Evolutionary conservation across 2,329 filamentous ascomycete genomes (phyloP), one percentile per base, ranked within the genome.

Genomic region (Xylariaceae sp.): DNA sequence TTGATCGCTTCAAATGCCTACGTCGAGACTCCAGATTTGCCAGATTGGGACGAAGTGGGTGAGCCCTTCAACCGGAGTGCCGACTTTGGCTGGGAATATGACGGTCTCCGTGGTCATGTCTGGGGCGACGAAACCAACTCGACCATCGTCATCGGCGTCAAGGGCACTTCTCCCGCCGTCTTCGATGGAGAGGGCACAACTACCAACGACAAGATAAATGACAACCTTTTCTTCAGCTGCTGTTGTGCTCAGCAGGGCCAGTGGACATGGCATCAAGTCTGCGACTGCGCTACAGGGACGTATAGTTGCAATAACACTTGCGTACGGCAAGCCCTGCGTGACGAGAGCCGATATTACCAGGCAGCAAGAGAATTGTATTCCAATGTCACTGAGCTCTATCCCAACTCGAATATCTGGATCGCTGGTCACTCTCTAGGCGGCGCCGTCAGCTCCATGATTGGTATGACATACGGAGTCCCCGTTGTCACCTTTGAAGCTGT

Each of bases 141-240:
- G 27, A 97, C 92, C 1, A 77, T 97, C 42, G 83, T 97, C 34
- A 93, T 97, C 53, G 91, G 89, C 5, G 69, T 98, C 45, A 98
- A 98, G 69, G 93, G 92, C 43, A 96, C 91, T 0, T 88, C 85
- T 1, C 81, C 85, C 2, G 92, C 93, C 11, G 83, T 97, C 3
- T 97, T 96, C 62, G 92, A 97, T 64, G 93, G 93, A n/a, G 87
- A 92, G 29, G 92, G 91, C 41, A 97, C 93, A 1, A 97, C 92
- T 0, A 95, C 90, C 21, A 95, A 95, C 56, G 93, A 98, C 70
- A 98, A 98, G 71, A 75, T 91, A 60, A 98, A 97, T 64, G 93
- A 98, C 68, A 98, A 98, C 63, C 75, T 98, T 8, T 95, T 95
- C 68, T 96, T 96, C 70, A 95, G 91, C 62, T 98, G 93, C 70